Percentiles rank a stretch among this genome's conserved stretches.
Evolutionary conservation across 2,329 filamentous ascomycete species (phyloP).

Genomic region (Dryadomyces sulphureus): DNA sequence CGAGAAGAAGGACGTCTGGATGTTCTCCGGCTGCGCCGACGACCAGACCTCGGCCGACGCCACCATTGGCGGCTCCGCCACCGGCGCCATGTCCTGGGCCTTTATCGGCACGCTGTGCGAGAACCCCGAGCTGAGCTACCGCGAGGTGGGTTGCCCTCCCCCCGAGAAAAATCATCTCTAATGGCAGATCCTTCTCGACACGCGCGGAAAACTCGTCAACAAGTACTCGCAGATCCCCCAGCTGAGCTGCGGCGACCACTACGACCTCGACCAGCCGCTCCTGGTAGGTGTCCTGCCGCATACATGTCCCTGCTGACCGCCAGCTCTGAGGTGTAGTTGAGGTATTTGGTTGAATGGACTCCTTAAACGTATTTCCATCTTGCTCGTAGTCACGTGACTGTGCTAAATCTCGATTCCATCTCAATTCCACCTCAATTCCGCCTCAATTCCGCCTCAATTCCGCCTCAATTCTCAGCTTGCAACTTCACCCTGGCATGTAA

Average conservation of each 20-base stretch:
- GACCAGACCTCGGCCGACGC: slow-evolving; percentile 24
- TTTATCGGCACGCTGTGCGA: slow-evolving; percentile 19
- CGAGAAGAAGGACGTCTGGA: slow-evolving; percentile 25
- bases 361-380: no score
- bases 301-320: background rate
- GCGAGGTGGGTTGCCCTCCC: slow-evolving; percentile 14
- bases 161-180: background rate
- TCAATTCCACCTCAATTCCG: no score
- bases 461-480: no score
- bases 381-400: no score
- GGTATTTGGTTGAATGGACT: no score
- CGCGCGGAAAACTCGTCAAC: slow-evolving; percentile 11
- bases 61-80: slow-evolving; percentile 19
- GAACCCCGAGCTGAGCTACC: slow-evolving; percentile 17
- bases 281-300: slow-evolving; percentile 3
- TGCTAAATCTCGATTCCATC: no score
- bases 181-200: slow-evolving; percentile 12
- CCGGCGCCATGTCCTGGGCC: slow-evolving; percentile 24
- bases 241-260: slow-evolving; percentile 16
- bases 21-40: slow-evolving; percentile 25
- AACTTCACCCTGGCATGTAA: no score
- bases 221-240: slow-evolving; percentile 16
- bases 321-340: slow-evolving; percentile 2
- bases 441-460: no score
- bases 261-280: slow-evolving; percentile 14